Conservation (phyloP, 192 early-diverging fungal species). For the Coemansia sp. region DNA sequence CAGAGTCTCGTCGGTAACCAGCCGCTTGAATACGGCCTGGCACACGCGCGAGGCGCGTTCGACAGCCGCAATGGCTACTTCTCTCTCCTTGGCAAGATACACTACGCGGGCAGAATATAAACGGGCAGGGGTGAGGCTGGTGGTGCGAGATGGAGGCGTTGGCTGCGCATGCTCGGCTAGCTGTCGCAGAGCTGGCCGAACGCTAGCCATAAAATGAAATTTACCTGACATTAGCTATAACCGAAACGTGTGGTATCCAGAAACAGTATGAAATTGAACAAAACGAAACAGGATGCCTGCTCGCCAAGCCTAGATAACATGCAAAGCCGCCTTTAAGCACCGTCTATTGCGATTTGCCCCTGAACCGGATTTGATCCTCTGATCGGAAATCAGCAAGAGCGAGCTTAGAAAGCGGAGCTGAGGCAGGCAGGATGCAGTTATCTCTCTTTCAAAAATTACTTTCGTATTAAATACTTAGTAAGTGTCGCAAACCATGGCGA, state of each 20-base stretch:
- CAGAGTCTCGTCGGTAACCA: slow-evolving; percentile 79
- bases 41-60: slow-evolving; percentile 85
- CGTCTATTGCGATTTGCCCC: background rate
- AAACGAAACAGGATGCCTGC: no score
- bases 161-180: background rate
- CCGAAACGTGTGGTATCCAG: background rate
- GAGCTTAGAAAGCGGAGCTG: background rate
- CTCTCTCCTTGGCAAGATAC: slow-evolving; percentile 64
- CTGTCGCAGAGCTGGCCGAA: background rate
- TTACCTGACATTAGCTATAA: slow-evolving; percentile 5
- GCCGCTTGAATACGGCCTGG: slow-evolving; percentile 75
- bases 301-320: background rate
- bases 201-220: background rate
- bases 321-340: background rate
- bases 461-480: slow-evolving; percentile 32
- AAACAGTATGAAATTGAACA: background rate
- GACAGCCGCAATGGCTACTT: slow-evolving; percentile 88
- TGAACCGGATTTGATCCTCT: background rate
- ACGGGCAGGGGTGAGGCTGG: slow-evolving; percentile 1
- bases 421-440: background rate
- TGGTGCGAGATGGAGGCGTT: background rate
- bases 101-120: slow-evolving; percentile 19
- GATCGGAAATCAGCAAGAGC: background rate
- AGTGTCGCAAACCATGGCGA: slow-evolving; percentile 16
- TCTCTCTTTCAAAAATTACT: slow-evolving; percentile 14